phyloP scores from a whole-genome alignment of 495 filamentous ascomycete species.

The Paragyromitra xinjiangensis region DNA sequence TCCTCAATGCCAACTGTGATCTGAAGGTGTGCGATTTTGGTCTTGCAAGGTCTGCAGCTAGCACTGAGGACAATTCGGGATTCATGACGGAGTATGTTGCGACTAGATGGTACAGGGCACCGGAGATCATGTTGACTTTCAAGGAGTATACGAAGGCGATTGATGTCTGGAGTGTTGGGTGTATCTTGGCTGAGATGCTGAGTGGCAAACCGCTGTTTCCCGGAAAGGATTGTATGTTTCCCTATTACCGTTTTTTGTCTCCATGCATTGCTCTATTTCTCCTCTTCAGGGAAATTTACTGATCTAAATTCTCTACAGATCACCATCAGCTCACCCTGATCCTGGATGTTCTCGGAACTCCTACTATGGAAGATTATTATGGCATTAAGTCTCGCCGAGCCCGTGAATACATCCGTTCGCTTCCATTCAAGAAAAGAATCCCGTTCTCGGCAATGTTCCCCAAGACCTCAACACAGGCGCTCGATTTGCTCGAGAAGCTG shows the following conservation, averaged over 20 bases:
- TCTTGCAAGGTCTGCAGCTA: slow-evolving; percentile 89
- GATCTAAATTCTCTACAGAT: slow-evolving; percentile 65
- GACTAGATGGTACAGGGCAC: slow-evolving; percentile 98
- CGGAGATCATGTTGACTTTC: slow-evolving; percentile 99
- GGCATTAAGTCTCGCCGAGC: slow-evolving; percentile 99
- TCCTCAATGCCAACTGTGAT: slow-evolving; percentile 99
- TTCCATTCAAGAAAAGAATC: slow-evolving; percentile 99
- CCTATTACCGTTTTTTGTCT: slow-evolving; percentile 34
- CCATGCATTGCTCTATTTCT: slow-evolving; percentile 19
- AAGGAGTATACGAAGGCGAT: slow-evolving; percentile 99
- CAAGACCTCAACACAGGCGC: slow-evolving; percentile 90
- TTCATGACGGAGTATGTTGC: slow-evolving; percentile 99
- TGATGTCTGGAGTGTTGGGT: slow-evolving; percentile 99
- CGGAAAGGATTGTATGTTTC: slow-evolving; percentile 91
- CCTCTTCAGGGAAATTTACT: slow-evolving; percentile 36
- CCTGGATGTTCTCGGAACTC: slow-evolving; percentile 95
- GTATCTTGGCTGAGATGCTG: slow-evolving; percentile 99
- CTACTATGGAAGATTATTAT: slow-evolving; percentile 99
- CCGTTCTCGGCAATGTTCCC: slow-evolving; percentile 97
- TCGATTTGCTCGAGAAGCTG: slow-evolving; percentile 93
- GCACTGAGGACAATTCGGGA: slow-evolving; percentile 96
- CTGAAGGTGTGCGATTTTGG: slow-evolving; percentile 99
- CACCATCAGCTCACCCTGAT: slow-evolving; percentile 99
- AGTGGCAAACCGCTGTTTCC: slow-evolving; percentile 98
- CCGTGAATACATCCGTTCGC: slow-evolving; percentile 96